Base-by-base conservation (phyloP, 495 filamentous ascomycete species). In the Pseudomonodictys pantanalensis region DNA sequence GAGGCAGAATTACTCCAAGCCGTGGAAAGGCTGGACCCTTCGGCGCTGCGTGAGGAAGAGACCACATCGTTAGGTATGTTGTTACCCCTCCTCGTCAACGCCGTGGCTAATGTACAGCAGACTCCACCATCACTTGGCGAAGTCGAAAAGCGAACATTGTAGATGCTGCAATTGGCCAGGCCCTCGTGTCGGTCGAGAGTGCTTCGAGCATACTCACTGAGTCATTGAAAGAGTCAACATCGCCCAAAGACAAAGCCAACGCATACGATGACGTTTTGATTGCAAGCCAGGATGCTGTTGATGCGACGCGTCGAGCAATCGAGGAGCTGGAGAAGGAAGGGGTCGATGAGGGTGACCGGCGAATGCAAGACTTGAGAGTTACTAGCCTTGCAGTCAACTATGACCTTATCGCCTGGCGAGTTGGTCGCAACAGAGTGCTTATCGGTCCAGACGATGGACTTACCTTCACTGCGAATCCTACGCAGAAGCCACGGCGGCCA, bases 361-460 rank as follows among this genome's bases (percentile, higher is more conserved):
- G 91, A 42, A 88, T 97, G 87, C 95, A 99, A 73, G 86, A 89
- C 56, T 77, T 99, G 39, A 91, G 96, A 49, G 88, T 97, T 57
- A 96, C 91, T 5, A 85, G 88, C 20, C 95, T 95, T 0, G 89
- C 91, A 1, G 89, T 97, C 25, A 95, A 95, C 71, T 97, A 92
- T 69, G 86, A 86, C 62, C 81, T 97, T 71, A 85, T 99, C 44
- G 90, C 89, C 68, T 97, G 92, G 95, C 81, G 93, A 66, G 86
- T 97, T 58, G 95, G 91, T 32, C 85, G 95, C 39, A 97, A 99
- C 69, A 81, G 93, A 48, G 86, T 95, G 0, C 76, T 99, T 29
- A 87, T 89, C 54, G 91, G 91, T 30, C 77, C 83, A 33, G 78
- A 86, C 53, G 90, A 96, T 63, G 91, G 90, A 5, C 78, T 87